Evolutionary conservation across 768 basidiomycete species (phyloP), one percentile per base, ranked within the genome.

Genomic region (Suillus americanus): DNA sequence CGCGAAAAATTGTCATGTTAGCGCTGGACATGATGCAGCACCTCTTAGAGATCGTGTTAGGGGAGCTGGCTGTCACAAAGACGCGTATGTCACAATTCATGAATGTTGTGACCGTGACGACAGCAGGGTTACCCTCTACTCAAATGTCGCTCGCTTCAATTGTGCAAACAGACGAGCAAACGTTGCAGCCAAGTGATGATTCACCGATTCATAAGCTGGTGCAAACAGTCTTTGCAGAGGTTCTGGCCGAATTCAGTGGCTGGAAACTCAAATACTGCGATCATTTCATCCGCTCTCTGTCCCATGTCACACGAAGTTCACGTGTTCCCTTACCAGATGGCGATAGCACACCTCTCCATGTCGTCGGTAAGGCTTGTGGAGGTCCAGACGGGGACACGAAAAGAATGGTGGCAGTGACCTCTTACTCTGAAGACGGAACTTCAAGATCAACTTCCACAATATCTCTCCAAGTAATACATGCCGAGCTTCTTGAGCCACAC

Each of bases 1-100:
- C 78, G 59, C 85, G 85, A 60, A 93, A 77, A 64, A 88, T 78
- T 14, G 82, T 84, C 65, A 89, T 77, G 69, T 77, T 75, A 10
- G 84, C 76, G 20, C 30, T 25, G 9, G 62, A 60, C 55, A 61
- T 63, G 55, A 35, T 54, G 50, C 14, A 16, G 35, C 9, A 10
- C 28, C 16, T 28, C 50, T 16, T 7, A 50, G n/a, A n/a, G n/a
- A 2, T 54, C 12, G 28, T 6, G 30, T 54, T n/a, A 54, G 30
- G 53, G 53, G 53, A 33, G 53, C 18, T 20, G 51, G 16, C 25
- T 14, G 51, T 53, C 18, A 53, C 28, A 5, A 54, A n/a, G 20
- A n/a, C 53, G 12, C 53, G 53, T 35, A 3, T 13, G 53, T 54
- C 53, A 54, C 53, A 54, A 35, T 30, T 35, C 53, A 54, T 53